These are phyloP conservation scores for Apostasia ramifera DNA, from an alignment of 106 monocot species.

Conservation along the genomic window DNA sequence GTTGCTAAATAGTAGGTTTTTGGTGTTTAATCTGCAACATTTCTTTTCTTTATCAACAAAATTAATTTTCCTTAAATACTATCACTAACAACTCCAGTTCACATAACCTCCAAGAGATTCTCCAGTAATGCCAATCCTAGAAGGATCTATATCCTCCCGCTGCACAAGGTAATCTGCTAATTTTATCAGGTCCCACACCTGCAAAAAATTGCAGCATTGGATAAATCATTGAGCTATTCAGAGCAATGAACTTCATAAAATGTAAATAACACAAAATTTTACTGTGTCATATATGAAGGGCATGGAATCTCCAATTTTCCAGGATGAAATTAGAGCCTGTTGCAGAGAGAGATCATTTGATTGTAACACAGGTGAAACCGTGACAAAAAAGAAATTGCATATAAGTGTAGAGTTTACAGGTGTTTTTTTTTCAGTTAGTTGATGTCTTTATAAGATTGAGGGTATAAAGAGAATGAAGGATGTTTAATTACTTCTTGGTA, in stretches of 20 bases:
- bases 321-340: slow-evolving; percentile 79
- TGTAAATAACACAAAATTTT: slow-evolving; percentile 4
- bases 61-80: not conserved
- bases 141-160: slow-evolving; percentile 77
- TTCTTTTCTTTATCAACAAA: not conserved
- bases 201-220: not conserved
- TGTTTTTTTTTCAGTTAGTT: not conserved
- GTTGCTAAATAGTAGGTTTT: too few species aligned
- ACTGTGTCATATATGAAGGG: slow-evolving; percentile 98
- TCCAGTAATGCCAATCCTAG: slow-evolving; percentile 84
- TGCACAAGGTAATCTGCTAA: slow-evolving; percentile 81
- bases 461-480: not conserved
- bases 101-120: slow-evolving; percentile 93
- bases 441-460: not conserved
- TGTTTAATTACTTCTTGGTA: slow-evolving; percentile 63
- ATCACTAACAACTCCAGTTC: not conserved
- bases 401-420: not conserved
- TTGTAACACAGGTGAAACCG: too few species aligned
- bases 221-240: not conserved
- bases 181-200: slow-evolving; percentile 98
- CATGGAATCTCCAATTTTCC: slow-evolving; percentile 88
- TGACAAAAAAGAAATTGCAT: too few species aligned
- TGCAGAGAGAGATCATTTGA: not conserved
- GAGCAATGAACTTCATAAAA: not conserved
- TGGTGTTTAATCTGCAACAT: not conserved